These are phyloP conservation scores for Starmerella floricola DNA, from an alignment of 805 yeast genomes.

Conservation along the genomic window DNA sequence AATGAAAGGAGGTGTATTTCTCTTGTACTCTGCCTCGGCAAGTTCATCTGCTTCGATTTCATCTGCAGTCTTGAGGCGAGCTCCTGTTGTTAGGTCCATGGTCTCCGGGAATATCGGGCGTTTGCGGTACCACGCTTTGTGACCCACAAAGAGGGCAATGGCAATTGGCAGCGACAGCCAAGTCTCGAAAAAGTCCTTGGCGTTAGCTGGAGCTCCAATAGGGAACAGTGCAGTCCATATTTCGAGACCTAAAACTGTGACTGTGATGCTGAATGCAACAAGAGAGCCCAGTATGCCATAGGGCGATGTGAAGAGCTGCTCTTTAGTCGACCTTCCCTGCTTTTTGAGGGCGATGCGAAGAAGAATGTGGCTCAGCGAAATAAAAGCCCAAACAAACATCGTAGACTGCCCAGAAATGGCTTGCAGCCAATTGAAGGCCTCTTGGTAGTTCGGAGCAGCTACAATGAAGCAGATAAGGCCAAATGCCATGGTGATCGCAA, in stretches of 20 bases:
- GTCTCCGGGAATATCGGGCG: slow-evolving; percentile 9
- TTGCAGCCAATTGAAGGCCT: slow-evolving; percentile 59
- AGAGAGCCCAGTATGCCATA: slow-evolving; percentile 58
- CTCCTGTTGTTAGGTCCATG: slow-evolving; percentile 16
- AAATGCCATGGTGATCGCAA: slow-evolving; percentile 32
- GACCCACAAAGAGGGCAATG: slow-evolving; percentile 13
- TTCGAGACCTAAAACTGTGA: slow-evolving; percentile 57
- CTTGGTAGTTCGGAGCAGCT: slow-evolving; percentile 38
- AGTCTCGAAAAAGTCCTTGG: slow-evolving; percentile 37
- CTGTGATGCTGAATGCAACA: slow-evolving; percentile 47
- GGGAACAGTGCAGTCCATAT: slow-evolving; percentile 78
- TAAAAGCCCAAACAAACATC: slow-evolving; percentile 66
- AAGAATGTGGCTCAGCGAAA: slow-evolving; percentile 54
- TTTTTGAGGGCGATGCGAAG: slow-evolving; percentile 49
- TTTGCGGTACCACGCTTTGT: slow-evolving; percentile 15
- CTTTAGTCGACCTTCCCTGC: slow-evolving; percentile 60
- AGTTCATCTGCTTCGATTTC: slow-evolving; percentile 8
- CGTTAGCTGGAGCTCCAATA: slow-evolving; percentile 32
- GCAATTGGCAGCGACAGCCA: slow-evolving; percentile 39
- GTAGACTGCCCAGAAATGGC: slow-evolving; percentile 66
- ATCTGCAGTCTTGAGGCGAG: slow-evolving; percentile 14
- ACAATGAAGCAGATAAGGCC: slow-evolving; percentile 46
- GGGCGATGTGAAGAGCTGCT: slow-evolving; percentile 55
- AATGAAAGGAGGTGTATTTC: background rate
- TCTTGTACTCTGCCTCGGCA: background rate